phyloP scores from a whole-genome alignment of 257 asterid genomes.

The Lycium ferocissimum region DNA sequence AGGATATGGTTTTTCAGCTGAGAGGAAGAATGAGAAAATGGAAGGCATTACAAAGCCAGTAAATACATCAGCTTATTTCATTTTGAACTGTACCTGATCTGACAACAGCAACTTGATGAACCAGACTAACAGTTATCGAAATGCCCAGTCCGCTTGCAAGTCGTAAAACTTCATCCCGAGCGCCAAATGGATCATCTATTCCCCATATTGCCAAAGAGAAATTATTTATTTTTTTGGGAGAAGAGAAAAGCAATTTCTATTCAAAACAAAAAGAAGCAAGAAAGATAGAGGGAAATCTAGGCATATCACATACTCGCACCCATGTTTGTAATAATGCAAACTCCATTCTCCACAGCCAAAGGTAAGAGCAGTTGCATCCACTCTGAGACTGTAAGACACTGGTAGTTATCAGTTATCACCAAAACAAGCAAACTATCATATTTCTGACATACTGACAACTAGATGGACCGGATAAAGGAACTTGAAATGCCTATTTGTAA shows the following conservation, averaged over 20 bases:
- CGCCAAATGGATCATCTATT: slow-evolving; percentile 76
- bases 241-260: background rate
- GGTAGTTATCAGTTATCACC: background rate
- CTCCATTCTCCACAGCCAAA: slow-evolving; percentile 78
- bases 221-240: slow-evolving; percentile 30
- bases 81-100: slow-evolving; percentile 57
- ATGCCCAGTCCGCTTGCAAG: slow-evolving; percentile 74
- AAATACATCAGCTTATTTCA: slow-evolving; percentile 21
- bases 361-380: slow-evolving; percentile 97
- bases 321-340: slow-evolving; percentile 92
- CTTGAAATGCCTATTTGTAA: background rate
- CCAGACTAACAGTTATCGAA: slow-evolving; percentile 70
- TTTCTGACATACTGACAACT: background rate
- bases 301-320: slow-evolving; percentile 80
- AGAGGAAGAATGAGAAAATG: slow-evolving; percentile 27
- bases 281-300: background rate
- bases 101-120: slow-evolving; percentile 68
- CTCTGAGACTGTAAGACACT: slow-evolving; percentile 69
- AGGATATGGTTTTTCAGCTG: slow-evolving; percentile 19
- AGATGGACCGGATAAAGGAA: background rate
- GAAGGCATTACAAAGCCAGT: background rate
- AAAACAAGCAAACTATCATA: background rate
- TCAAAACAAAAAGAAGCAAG: background rate
- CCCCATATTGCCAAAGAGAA: slow-evolving; percentile 38
- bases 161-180: slow-evolving; percentile 77